Evolutionary conservation across 2,329 filamentous ascomycete genomes (phyloP).

Genomic region (Penicillium brasilianum): DNA sequence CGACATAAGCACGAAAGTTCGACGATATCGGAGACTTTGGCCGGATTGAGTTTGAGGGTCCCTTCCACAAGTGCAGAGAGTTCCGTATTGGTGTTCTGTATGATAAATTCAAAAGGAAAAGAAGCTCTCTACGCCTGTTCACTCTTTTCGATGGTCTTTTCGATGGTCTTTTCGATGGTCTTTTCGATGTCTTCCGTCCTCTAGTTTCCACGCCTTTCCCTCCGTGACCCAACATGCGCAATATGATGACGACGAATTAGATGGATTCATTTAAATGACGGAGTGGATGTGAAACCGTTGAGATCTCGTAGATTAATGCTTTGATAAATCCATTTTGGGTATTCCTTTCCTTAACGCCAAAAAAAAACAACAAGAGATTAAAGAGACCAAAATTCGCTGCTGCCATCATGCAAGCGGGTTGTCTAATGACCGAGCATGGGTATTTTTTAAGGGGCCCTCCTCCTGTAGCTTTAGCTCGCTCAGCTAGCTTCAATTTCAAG

Average conservation of each 20-base stretch:
- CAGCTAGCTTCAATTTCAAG: constrained; percentile 8
- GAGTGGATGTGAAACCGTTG: too few species aligned
- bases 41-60: constrained; percentile 19
- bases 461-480: constrained; percentile 1
- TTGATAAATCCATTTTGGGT: constrained; percentile 22
- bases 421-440: not conserved
- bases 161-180: too few species aligned
- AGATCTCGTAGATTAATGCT: constrained; percentile 9
- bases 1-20: not conserved
- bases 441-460: not conserved
- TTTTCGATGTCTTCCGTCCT: too few species aligned
- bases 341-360: constrained; percentile 27
- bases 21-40: constrained; percentile 27
- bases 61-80: too few species aligned
- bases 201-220: too few species aligned
- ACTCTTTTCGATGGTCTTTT: too few species aligned
- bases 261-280: too few species aligned
- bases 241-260: too few species aligned
- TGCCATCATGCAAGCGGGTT: not conserved
- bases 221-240: too few species aligned
- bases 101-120: too few species aligned
- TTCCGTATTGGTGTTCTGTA: too few species aligned
- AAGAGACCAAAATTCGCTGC: not conserved
- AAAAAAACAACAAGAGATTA: constrained; percentile 3
- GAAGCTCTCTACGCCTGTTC: too few species aligned